A percentile compares a stretch with the other conserved stretches of the same genome.
These are phyloP conservation scores for Aspergillus biplanus DNA, from an alignment of 495 filamentous ascomycete species.

Conservation along the genomic window DNA sequence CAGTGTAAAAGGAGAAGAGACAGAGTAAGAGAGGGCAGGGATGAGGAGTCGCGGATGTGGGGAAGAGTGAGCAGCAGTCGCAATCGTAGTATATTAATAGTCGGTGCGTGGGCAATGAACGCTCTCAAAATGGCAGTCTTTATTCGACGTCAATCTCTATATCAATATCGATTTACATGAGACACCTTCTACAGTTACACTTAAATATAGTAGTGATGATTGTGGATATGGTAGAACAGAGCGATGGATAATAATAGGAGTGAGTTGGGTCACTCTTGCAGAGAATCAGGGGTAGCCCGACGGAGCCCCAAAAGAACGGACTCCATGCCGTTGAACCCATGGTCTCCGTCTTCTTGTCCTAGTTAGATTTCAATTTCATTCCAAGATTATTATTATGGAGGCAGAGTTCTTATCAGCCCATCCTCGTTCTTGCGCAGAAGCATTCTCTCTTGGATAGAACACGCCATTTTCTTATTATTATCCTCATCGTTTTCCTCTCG, in stretches of 20 bases:
- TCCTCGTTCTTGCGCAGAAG: too few relatives aligned
- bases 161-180: too few relatives aligned
- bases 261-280: background rate
- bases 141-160: too few relatives aligned
- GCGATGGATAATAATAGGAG: background rate
- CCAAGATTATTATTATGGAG: too few relatives aligned
- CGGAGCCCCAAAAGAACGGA: background rate
- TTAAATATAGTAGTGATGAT: background rate
- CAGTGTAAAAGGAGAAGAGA: conserved; percentile 15
- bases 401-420: too few relatives aligned
- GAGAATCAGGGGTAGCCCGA: background rate
- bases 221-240: background rate
- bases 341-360: background rate
- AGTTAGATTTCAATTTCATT: too few relatives aligned
- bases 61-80: conserved; percentile 8
- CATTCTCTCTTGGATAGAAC: too few relatives aligned
- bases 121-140: too few relatives aligned
- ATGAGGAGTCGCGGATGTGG: conserved; percentile 25
- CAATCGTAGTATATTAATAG: background rate
- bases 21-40: conserved; percentile 23
- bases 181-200: background rate
- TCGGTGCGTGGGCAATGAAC: background rate
- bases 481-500: too few relatives aligned
- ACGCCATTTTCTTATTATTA: too few relatives aligned
- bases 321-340: background rate